Conservation (phyloP, 768 basidiomycete genomes). For the Kwoniella sp. region DNA sequence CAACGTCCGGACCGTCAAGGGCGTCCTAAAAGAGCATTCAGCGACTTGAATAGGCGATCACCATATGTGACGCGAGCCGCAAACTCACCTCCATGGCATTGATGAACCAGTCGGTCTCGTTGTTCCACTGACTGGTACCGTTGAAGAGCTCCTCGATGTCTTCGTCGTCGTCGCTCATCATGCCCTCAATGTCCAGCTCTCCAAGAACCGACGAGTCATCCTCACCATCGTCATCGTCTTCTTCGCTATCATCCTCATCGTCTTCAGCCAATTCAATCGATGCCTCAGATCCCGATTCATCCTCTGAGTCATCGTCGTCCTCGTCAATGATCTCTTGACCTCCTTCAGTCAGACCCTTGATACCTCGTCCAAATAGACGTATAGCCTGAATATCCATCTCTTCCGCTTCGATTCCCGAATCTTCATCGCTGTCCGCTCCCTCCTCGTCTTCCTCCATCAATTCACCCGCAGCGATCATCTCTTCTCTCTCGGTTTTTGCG, state of each 20-base stretch:
- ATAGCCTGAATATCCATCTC: constrained; percentile 26
- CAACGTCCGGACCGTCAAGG: constrained; percentile 63
- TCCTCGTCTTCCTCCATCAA: constrained; percentile 13
- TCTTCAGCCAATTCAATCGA: constrained; percentile 2
- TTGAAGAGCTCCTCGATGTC: constrained; percentile 44
- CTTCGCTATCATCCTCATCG: constrained; percentile 11
- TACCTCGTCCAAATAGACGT: constrained; percentile 24
- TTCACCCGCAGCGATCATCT: constrained; percentile 1
- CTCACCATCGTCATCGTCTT: constrained; percentile 14
- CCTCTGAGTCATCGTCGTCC: constrained; percentile 9
- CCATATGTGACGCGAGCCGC: no score
- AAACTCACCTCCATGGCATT: constrained; percentile 64
- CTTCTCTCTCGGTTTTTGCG: constrained; percentile 23
- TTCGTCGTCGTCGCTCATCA: constrained; percentile 33
- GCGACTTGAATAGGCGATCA: no score
- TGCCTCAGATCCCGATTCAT: constrained; percentile 17
- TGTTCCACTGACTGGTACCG: constrained; percentile 58
- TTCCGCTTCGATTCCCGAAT: constrained; percentile 23
- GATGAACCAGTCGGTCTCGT: constrained; percentile 65
- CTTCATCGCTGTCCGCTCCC: constrained; percentile 53
- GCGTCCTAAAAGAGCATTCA: constrained; percentile 63
- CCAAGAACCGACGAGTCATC: constrained; percentile 17
- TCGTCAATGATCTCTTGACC: constrained; percentile 21
- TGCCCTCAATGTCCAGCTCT: constrained; percentile 13
- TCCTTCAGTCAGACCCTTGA: constrained; percentile 15